Base-by-base conservation (phyloP, 1,284 basidiomycete genomes). In the Coriolopsis trogii region DNA sequence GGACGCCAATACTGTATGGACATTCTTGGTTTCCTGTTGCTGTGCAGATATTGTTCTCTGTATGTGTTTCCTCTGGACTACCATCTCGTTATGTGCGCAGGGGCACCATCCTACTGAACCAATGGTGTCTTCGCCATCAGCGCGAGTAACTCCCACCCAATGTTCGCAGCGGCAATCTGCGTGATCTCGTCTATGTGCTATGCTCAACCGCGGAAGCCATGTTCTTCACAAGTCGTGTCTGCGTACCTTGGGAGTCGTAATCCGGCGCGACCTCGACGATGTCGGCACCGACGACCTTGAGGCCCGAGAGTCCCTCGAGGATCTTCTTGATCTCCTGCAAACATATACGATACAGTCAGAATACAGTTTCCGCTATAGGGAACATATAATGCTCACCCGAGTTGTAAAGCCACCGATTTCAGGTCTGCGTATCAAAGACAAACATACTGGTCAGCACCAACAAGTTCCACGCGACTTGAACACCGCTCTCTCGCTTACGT, bases 251-350 rank as follows among this genome's bases (percentile, higher is more conserved):
- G 12, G 62, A 66, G 47, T 68, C 66, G 46, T 68, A 68, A 44
- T 33, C 67, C n/a, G 69, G 69, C 9, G 70, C 66, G 46, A 75
- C 73, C 53, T 75, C 73, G 29, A 75, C 73, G 23, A 75, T 64
- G 60, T 75, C 72, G n/a, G 70, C 68, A 7, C 72, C 71, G 18
- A 75, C 72, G 34, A 74, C 64, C 63, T 73, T 71, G 40, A 75
- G 67, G 34, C 70, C 70, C 1, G 66, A 57, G 1, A 74, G 56
- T 18, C 72, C 72, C 25, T 70, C 63, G 4, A 75, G 62, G 51
- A 73, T 73, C 48, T 69, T 69, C 58, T 71, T 69, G 43, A 73
- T 70, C 53, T 74, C 73, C 69, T 69, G 51, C 8, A 24, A n/a
- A n/a, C n/a, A n/a, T 15, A 26, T 21, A n/a, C 15, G 10, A n/a